Conservation (phyloP, 2,329 filamentous ascomycete genomes). For the Stachybotrys chlorohalonatus region DNA sequence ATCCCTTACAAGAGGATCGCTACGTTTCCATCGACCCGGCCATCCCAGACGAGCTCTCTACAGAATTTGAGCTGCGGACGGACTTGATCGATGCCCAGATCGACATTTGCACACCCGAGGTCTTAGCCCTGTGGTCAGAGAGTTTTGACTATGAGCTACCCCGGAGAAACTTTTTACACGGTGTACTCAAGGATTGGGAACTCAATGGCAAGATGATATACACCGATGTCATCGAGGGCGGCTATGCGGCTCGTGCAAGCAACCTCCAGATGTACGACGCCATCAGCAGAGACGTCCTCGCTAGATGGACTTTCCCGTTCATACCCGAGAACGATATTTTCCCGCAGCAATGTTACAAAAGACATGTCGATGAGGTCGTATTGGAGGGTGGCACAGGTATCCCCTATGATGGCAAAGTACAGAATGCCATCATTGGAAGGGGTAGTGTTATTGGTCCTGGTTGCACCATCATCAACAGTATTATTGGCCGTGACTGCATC, state of each 20-base stretch:
- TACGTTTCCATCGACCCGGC: constrained; percentile 68
- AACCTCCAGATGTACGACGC: constrained; percentile 87
- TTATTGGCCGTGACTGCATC: constrained; percentile 75
- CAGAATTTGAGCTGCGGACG: constrained; percentile 71
- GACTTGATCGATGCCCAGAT: constrained; percentile 92
- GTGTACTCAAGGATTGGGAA: constrained; percentile 93
- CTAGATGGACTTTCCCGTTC: constrained; percentile 80
- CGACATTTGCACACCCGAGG: constrained; percentile 95
- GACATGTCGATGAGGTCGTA: constrained; percentile 61
- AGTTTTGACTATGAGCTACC: constrained; percentile 95
- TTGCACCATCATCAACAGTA: constrained; percentile 61
- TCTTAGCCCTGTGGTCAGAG: constrained; percentile 90
- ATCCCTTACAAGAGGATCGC: constrained; percentile 55
- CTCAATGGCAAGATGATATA: constrained; percentile 96
- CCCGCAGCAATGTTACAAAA: constrained; percentile 65
- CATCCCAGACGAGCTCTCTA: constrained; percentile 59
- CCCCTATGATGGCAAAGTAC: constrained; percentile 61
- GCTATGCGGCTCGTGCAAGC: constrained; percentile 78
- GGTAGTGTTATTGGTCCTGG: constrained; percentile 67
- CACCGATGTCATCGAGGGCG: constrained; percentile 71
- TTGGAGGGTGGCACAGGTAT: constrained; percentile 71
- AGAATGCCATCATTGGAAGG: constrained; percentile 66
- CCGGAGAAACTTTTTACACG: constrained; percentile 79
- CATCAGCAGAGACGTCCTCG: constrained; percentile 77
- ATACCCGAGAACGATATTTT: constrained; percentile 84